These are phyloP conservation scores for Xylaria venustula DNA, from an alignment of 495 filamentous ascomycete species.

Conservation along the genomic window DNA sequence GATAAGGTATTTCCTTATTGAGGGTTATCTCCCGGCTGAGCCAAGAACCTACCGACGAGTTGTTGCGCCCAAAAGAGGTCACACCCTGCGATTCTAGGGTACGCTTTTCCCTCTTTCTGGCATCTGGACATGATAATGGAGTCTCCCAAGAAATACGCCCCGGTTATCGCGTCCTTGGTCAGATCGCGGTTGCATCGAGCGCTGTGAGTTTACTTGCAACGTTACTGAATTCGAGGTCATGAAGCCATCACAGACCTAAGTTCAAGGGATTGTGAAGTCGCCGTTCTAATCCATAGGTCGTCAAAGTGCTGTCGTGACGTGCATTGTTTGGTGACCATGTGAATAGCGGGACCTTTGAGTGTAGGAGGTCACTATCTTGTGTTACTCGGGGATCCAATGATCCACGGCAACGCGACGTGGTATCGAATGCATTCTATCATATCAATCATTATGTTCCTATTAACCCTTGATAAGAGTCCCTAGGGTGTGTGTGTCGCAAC, in stretches of 20 bases:
- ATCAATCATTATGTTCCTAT: neutral
- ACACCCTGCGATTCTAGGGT: neutral
- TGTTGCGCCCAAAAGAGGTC: slow-evolving; percentile 8
- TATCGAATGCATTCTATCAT: neutral
- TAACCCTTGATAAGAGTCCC: neutral
- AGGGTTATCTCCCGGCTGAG: neutral
- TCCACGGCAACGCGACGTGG: neutral
- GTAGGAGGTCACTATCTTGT: neutral
- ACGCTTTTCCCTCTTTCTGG: neutral
- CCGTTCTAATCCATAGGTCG: neutral
- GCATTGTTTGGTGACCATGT: neutral
- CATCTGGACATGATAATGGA: no score
- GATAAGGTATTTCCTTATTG: slow-evolving; percentile 14
- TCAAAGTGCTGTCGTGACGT: neutral
- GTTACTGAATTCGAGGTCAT: slow-evolving; percentile 4
- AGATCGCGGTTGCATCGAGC: slow-evolving; percentile 8
- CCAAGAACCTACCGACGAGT: slow-evolving; percentile 5
- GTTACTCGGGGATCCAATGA: neutral
- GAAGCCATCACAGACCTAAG: neutral
- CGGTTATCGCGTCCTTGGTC: neutral
- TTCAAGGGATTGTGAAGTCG: neutral
- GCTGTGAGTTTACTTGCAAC: slow-evolving; percentile 8
- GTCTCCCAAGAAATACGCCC: neutral
- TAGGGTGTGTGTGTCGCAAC: neutral
- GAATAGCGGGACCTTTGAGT: neutral